Conservation (phyloP, 2,329 filamentous ascomycete genomes). For the Trichoderma sp. region DNA sequence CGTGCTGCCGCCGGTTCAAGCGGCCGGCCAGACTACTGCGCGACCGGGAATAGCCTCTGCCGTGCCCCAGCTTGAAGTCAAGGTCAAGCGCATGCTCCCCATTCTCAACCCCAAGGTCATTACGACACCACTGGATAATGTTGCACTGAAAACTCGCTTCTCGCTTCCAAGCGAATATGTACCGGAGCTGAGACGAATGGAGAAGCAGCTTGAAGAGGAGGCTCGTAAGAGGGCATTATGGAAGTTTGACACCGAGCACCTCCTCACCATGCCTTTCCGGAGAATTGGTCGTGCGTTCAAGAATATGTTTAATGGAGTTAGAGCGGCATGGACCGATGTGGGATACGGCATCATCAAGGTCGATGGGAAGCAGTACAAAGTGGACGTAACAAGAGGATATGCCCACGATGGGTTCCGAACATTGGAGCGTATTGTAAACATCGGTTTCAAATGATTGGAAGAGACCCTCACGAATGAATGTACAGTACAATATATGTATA, state of each 20-base stretch:
- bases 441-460: conserved; percentile 31
- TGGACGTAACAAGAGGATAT: conserved; percentile 60
- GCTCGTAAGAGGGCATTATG: conserved; percentile 42
- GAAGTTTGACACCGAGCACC: conserved; percentile 56
- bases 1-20: conserved; percentile 51
- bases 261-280: conserved; percentile 60
- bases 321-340: conserved; percentile 56
- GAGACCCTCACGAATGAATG: neutral
- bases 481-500: neutral
- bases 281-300: conserved; percentile 47
- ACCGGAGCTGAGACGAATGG: conserved; percentile 38
- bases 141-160: conserved; percentile 42
- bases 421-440: conserved; percentile 55
- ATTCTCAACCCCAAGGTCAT: conserved; percentile 48
- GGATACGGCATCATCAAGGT: conserved; percentile 57
- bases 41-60: conserved; percentile 26
- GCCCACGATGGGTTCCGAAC: conserved; percentile 60
- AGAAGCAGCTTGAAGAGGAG: conserved; percentile 41
- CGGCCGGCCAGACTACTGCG: conserved; percentile 27
- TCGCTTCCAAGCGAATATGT: conserved; percentile 43
- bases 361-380: conserved; percentile 53
- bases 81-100: conserved; percentile 53
- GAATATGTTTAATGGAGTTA: conserved; percentile 48
- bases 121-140: conserved; percentile 39
- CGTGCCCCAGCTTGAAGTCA: conserved; percentile 54